phyloP scores from a whole-genome alignment of 2,329 filamentous ascomycete genomes.

The Ilyonectria robusta region DNA sequence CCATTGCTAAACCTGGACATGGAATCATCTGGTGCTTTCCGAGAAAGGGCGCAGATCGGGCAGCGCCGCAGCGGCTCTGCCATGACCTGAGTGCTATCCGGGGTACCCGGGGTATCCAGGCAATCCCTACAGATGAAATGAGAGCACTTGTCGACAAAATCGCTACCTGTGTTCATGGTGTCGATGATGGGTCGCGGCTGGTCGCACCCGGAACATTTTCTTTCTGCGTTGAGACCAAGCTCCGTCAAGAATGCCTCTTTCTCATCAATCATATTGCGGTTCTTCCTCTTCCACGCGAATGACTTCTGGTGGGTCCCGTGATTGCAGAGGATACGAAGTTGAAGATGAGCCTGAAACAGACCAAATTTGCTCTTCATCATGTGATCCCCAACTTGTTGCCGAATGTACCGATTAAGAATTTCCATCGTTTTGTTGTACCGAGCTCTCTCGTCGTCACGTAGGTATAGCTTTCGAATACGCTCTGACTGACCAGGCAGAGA shows the following conservation, averaged over 20 bases:
- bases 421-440: conserved; percentile 54
- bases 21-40: not conserved
- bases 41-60: not conserved
- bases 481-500: conserved; percentile 49
- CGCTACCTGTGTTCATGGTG: conserved; percentile 32
- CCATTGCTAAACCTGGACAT: not conserved
- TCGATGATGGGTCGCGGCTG: conserved; percentile 52
- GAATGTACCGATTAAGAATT: conserved; percentile 56
- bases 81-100: conserved; percentile 32
- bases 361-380: conserved; percentile 57
- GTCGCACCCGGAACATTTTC: conserved; percentile 50
- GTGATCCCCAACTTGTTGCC: conserved; percentile 53
- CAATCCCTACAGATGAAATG: conserved; percentile 54
- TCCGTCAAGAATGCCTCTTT: conserved; percentile 45
- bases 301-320: conserved; percentile 64
- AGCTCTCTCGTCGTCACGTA: conserved; percentile 39
- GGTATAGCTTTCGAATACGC: not conserved
- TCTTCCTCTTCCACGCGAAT: conserved; percentile 57
- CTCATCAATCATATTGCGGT: conserved; percentile 47
- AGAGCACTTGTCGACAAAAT: conserved; percentile 44
- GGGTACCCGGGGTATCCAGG: conserved; percentile 22
- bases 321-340: conserved; percentile 64
- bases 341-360: conserved; percentile 61
- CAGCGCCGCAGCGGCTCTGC: not conserved
- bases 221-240: conserved; percentile 43